Conservation (phyloP, 2,329 filamentous ascomycete genomes). For the Colletotrichum camelliae region DNA sequence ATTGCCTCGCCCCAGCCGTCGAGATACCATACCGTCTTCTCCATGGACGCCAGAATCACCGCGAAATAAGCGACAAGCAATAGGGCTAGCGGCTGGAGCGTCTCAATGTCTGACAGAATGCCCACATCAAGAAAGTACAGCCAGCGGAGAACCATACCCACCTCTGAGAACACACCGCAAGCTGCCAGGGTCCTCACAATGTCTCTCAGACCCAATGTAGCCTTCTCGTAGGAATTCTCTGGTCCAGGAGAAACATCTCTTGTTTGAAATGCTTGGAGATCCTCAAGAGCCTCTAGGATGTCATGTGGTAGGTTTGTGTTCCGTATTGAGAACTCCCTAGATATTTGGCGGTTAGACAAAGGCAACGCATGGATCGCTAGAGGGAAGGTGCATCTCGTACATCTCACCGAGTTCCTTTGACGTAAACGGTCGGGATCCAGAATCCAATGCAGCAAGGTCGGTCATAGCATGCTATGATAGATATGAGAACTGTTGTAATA, state of each 20-base stretch:
- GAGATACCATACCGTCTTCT: neutral
- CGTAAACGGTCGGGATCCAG: neutral
- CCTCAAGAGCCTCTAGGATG: neutral
- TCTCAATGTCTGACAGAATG: neutral
- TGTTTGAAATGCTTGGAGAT: neutral
- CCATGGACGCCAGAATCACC: neutral
- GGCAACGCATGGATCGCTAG: accelerated
- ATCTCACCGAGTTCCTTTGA: neutral
- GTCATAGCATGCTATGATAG: neutral
- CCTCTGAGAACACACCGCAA: neutral
- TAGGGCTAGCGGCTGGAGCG: accelerated
- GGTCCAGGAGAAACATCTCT: accelerated
- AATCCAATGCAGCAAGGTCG: neutral
- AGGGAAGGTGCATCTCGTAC: neutral
- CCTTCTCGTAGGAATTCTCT: neutral
- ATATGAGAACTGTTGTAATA: neutral
- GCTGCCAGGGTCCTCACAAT: neutral
- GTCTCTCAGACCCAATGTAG: neutral
- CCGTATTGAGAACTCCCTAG: neutral
- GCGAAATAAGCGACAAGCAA: neutral
- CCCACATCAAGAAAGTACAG: neutral
- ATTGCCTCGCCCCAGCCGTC: neutral
- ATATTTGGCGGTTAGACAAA: neutral
- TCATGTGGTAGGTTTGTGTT: neutral
- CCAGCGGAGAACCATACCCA: neutral